Evolutionary conservation across 2,329 filamentous ascomycete species (phyloP).

Genomic region (Davidsoniella virescens): DNA sequence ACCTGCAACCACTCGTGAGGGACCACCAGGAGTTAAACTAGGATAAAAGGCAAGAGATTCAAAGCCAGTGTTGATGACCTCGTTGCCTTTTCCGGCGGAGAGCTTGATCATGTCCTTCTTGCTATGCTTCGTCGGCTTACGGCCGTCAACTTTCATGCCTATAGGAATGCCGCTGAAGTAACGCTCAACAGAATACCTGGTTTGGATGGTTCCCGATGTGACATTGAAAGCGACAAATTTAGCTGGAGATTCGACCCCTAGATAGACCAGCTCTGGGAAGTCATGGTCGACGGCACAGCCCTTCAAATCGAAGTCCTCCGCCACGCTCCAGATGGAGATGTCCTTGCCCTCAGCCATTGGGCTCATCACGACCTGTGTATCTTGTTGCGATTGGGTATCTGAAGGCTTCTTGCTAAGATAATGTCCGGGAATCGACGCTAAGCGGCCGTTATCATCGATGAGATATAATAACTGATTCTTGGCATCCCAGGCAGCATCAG

Average conservation of each 20-base stretch:
- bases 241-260: constrained; percentile 8
- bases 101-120: constrained; percentile 1
- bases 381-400: not conserved
- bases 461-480: constrained; percentile 4
- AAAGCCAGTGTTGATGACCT: constrained; percentile 1
- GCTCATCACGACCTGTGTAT: not conserved
- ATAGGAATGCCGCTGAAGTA: not conserved
- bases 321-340: constrained; percentile 9
- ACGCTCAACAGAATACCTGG: not conserved
- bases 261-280: constrained; percentile 10
- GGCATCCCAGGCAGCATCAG: constrained; percentile 12
- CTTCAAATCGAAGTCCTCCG: constrained; percentile 5
- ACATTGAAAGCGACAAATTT: constrained; percentile 10
- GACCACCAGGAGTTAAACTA: not conserved
- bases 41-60: constrained; percentile 10
- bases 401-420: not conserved
- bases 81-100: not conserved
- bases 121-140: constrained; percentile 9
- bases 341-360: not conserved
- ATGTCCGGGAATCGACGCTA: constrained; percentile 9
- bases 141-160: not conserved
- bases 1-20: constrained; percentile 5
- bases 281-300: constrained; percentile 11
- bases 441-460: constrained; percentile 11
- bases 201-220: constrained; percentile 7